These are phyloP conservation scores for Pouteria glomerata DNA, from an alignment of 148 eudicot species.

Conservation along the genomic window DNA sequence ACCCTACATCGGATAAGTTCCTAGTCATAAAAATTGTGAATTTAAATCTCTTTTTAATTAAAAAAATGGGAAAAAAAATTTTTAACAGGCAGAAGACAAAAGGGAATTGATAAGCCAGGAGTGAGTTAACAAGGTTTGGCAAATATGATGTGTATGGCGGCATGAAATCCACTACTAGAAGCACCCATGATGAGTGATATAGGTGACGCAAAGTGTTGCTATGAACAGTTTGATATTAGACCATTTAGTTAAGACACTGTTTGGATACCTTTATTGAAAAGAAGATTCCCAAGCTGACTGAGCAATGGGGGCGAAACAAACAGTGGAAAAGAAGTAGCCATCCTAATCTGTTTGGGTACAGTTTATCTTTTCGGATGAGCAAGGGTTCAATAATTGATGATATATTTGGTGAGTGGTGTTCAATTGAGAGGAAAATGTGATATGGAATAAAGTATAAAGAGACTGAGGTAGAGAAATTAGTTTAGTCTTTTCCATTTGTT, in stretches of 20 bases:
- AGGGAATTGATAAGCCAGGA: too few relatives aligned
- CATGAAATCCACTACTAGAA: too few relatives aligned
- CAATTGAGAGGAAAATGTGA: constrained; percentile 1
- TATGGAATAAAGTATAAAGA: not conserved
- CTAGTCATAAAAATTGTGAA: too few relatives aligned
- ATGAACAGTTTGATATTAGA: too few relatives aligned
- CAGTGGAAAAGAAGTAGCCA: not conserved
- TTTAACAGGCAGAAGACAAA: too few relatives aligned
- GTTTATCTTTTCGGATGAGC: not conserved
- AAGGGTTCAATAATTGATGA: constrained; percentile 4
- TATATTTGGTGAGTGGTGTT: not conserved
- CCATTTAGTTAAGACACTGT: not conserved
- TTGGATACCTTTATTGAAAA: not conserved
- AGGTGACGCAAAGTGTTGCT: too few relatives aligned
- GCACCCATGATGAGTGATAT: too few relatives aligned
- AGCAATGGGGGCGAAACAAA: not conserved
- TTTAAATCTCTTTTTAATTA: too few relatives aligned
- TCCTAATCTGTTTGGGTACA: not conserved
- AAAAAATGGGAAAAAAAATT: too few relatives aligned
- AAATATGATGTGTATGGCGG: too few relatives aligned
- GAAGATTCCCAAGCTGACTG: not conserved
- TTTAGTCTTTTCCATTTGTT: not conserved
- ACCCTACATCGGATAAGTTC: too few relatives aligned
- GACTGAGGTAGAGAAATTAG: not conserved
- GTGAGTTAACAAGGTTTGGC: too few relatives aligned